Conservation (phyloP, 768 basidiomycete species). For the Suillus lakei region DNA sequence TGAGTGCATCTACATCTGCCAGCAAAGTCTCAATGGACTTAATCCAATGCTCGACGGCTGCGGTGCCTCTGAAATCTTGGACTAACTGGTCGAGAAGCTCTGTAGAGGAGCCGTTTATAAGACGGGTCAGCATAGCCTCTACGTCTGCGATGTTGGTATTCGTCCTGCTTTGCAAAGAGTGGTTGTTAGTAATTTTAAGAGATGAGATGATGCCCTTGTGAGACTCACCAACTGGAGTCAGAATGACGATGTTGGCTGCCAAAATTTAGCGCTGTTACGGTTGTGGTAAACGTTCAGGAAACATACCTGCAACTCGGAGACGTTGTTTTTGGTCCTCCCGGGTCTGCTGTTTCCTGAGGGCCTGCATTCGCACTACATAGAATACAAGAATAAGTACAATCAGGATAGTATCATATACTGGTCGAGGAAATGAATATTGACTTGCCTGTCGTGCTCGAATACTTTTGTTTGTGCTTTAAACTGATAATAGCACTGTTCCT, state of each 20-base stretch:
- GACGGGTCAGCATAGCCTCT: not conserved
- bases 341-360: not conserved
- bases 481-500: not conserved
- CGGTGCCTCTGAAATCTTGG: slow-evolving; percentile 21
- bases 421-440: too few species aligned
- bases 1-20: not conserved
- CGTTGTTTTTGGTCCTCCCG: too few species aligned
- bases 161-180: not conserved
- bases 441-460: not conserved
- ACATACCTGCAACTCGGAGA: too few species aligned
- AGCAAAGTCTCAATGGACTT: not conserved
- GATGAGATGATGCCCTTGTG: too few species aligned
- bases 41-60: slow-evolving; percentile 18
- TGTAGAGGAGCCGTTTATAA: not conserved
- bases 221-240: not conserved
- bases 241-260: too few species aligned
- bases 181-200: too few species aligned
- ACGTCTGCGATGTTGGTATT: not conserved
- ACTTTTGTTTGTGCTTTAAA: not conserved
- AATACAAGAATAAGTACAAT: not conserved
- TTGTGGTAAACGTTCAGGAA: too few species aligned
- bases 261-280: too few species aligned
- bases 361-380: not conserved
- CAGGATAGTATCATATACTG: too few species aligned
- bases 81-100: slow-evolving; percentile 2